Base-by-base conservation (phyloP, 2,329 filamentous ascomycete species). In the Chaetomium sp. region DNA sequence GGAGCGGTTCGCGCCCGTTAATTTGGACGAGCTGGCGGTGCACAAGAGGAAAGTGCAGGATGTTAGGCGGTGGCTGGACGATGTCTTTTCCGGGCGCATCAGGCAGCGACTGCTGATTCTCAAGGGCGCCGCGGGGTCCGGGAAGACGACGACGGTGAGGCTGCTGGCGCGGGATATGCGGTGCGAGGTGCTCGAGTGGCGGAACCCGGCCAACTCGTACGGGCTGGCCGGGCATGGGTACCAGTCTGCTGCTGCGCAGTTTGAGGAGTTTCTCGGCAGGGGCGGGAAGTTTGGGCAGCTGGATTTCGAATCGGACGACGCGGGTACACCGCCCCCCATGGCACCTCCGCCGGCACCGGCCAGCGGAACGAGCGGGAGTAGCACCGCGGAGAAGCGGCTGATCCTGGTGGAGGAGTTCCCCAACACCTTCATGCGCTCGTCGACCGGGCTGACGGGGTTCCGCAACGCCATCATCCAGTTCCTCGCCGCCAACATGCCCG, bases 1-100 rank as follows among this genome's bases (percentile, higher is more conserved):
- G 12, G 91, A 96, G 63, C 83, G 85, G 62, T 97, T 90, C 70
- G 85, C 82, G 2, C 92, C 92, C 0, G 66, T 70, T 2, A 87
- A 81, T 62, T 70, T 96, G 10, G 85, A 91, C 12, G 92, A 97
- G 72, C 76, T 99, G 46, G 92, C 88, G 0, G 92, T 99, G 14
- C 91, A 99, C 70, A 96, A 95, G 75, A 94, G 83, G 65, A 99
- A 99, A 70, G 88, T 97, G 5, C 74, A 82, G 2, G 91, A 97
- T 71, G 91, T 97, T 46, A 82, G 85, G 56, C 78, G 74, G 56
- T 97, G 94, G 91, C 74, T 99, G 37, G 82, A 88, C 44, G 82
- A 86, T 66, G 88, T 90, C 14, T 80, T 90, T 59, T 70, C 72
- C 33, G 88, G 89, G 12, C 75, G 76, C 40, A 72, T 81, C 69